Evolutionary conservation across 768 basidiomycete genomes (phyloP).

Genomic region (Amylocystis lapponica): DNA sequence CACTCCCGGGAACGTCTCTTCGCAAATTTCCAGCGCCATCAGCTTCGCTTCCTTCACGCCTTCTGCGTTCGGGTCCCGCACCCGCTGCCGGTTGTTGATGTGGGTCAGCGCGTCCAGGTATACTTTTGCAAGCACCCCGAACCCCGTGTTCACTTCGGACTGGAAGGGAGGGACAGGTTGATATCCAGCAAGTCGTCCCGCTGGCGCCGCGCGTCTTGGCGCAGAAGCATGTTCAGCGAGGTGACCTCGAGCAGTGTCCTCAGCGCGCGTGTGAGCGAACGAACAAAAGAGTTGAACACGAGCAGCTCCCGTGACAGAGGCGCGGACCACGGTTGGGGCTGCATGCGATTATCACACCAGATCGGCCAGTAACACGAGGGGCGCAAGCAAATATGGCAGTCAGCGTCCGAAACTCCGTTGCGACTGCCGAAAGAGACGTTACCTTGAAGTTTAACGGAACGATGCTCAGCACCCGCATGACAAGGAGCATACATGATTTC

Average conservation of each 20-base stretch:
- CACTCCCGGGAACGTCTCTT: constrained; percentile 91
- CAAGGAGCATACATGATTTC: constrained; percentile 89
- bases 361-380: constrained; percentile 5
- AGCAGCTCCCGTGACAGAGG: constrained; percentile 94
- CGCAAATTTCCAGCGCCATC: constrained; percentile 86
- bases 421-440: constrained; percentile 19
- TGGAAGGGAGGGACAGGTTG: constrained; percentile 89
- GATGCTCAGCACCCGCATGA: constrained; percentile 95
- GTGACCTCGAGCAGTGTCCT: constrained; percentile 88
- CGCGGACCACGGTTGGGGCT: constrained; percentile 92
- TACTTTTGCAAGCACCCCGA: constrained; percentile 95
- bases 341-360: constrained; percentile 10
- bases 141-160: constrained; percentile 94
- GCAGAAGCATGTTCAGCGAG: constrained; percentile 88
- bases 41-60: constrained; percentile 79
- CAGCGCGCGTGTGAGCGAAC: constrained; percentile 84
- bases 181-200: constrained; percentile 93
- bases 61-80: constrained; percentile 71
- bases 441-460: constrained; percentile 94
- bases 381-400: constrained; percentile 2
- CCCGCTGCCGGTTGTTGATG: constrained; percentile 73
- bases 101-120: constrained; percentile 91
- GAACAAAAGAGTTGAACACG: constrained; percentile 97
- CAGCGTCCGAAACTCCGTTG: constrained; percentile 3
- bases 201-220: constrained; percentile 77